A percentile compares a stretch with the other conserved stretches of the same genome.
Conservation (phyloP, 1,139 yeast species). For the Geotrichum candidum region DNA sequence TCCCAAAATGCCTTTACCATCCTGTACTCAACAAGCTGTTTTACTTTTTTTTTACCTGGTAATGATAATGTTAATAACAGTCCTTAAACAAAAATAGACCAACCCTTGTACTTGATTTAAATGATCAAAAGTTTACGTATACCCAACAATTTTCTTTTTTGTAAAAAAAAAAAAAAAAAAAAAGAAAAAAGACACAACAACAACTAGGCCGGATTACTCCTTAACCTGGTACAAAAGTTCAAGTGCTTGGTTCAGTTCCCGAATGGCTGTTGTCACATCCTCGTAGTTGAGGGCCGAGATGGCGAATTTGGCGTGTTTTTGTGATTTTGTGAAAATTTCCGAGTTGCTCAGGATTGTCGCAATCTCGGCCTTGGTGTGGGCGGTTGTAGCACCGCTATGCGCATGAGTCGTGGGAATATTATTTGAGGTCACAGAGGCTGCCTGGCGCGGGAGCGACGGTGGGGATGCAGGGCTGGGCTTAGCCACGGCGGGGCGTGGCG, state of each 20-base stretch:
- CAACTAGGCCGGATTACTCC: background rate
- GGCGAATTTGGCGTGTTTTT: conserved; percentile 85
- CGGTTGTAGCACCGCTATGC: conserved; percentile 16
- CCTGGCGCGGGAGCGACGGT: conserved; percentile 18
- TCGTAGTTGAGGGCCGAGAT: conserved; percentile 92
- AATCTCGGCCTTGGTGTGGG: conserved; percentile 44
- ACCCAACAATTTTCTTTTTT: no score
- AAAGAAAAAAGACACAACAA: no score
- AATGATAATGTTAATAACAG: no score
- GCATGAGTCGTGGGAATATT: conserved; percentile 1
- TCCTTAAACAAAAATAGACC: no score
- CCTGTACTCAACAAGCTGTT: no score
- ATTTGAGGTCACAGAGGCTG: conserved; percentile 3
- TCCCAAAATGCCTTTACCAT: no score
- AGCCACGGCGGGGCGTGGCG: background rate
- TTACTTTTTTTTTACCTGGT: no score
- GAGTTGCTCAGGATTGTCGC: conserved; percentile 49
- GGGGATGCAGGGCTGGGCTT: conserved; percentile 16
- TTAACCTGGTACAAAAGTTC: conserved; percentile 27
- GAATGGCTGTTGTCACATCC: conserved; percentile 73
- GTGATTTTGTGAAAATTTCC: conserved; percentile 61
- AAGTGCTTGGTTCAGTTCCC: conserved; percentile 64
- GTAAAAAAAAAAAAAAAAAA: no score
- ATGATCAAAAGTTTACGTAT: no score
- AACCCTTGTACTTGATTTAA: no score